Conservation (phyloP, 148 eudicot species). For the Linanthus parryae region DNA sequence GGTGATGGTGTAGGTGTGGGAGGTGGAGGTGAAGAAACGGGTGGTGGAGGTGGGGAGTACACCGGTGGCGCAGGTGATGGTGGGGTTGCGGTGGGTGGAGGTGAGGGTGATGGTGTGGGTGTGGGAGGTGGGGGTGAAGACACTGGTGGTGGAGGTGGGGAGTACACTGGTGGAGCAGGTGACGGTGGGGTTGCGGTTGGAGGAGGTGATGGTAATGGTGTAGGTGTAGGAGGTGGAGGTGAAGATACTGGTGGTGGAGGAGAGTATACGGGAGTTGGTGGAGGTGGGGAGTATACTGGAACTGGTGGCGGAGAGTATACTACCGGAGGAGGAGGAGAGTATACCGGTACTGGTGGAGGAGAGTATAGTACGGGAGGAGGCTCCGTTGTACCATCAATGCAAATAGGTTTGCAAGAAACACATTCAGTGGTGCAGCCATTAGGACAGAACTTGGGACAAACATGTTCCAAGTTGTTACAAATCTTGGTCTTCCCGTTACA, state of each 20-base stretch:
- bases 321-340: background rate
- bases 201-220: constrained; percentile 8
- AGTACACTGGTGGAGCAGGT: constrained; percentile 6
- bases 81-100: constrained; percentile 7
- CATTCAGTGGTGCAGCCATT: constrained; percentile 1
- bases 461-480: constrained; percentile 1
- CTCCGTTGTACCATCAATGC: background rate
- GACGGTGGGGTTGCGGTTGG: constrained; percentile 5
- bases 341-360: too few species aligned
- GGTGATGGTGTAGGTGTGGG: background rate
- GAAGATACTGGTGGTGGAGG: constrained; percentile 6
- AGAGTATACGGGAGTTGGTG: background rate
- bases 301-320: too few species aligned
- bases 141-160: constrained; percentile 10
- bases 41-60: constrained; percentile 11
- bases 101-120: constrained; percentile 1
- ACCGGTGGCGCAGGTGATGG: constrained; percentile 13
- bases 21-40: constrained; percentile 8
- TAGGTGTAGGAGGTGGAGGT: constrained; percentile 11
- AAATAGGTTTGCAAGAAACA: constrained; percentile 6
- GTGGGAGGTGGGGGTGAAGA: constrained; percentile 13
- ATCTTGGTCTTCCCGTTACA: constrained; percentile 1
- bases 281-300: background rate
- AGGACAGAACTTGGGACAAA: constrained; percentile 11
- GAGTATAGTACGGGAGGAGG: background rate